Base-by-base conservation (phyloP, 2,329 filamentous ascomycete species). In the Arthrobotrys megalospora region DNA sequence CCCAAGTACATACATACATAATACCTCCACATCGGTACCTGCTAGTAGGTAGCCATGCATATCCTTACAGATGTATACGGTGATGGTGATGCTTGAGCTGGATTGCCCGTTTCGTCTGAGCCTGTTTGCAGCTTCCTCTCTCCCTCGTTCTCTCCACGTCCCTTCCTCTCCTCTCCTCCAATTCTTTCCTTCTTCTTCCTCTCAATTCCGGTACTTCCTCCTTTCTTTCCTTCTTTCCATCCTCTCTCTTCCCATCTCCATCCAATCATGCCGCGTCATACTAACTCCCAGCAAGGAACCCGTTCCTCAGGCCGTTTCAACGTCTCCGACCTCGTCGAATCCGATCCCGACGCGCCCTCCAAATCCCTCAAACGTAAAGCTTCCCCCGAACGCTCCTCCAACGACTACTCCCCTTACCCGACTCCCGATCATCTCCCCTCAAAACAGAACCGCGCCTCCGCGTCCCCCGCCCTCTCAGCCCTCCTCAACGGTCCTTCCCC, bases 281-380 rank as follows among this genome's bases (percentile, higher is more conserved):
- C 73, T 70, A 70, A 69, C 38, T 16, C 58, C 34, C 41, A 34
- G 11, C 38, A 34, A 77, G 73, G 66, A 24, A 66, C 73, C 45
- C 67, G 73, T 8, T 71, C 47, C 50, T 66, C 60, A 14, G 73
- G 73, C 48, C 66, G 73, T 10, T 64, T 77, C 60, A 66, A 38
- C 14, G 73, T 77, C 62, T 71, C 73, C 48, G 73, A 77, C 66
- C 73, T 77, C 60, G 73, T 77, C 58, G 73, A 77, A 48, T 77
- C 73, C 41, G 73, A 77, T 8, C 73, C 66, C 0, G 73, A 77
- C 73, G 73, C 73, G 73, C 73, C 73, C 32, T 77, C 73, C 6
- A 76, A 69, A 24, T 76, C 71, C 52, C 64, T 76, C 32, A 76
- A 76, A 64, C 71, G 71, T 14, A 76, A 76, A 55, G 71, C 71